Evolutionary conservation across 495 filamentous ascomycete species (phyloP), one percentile per base, ranked within the genome.

Genomic region (Trichoderma erinaceum): DNA sequence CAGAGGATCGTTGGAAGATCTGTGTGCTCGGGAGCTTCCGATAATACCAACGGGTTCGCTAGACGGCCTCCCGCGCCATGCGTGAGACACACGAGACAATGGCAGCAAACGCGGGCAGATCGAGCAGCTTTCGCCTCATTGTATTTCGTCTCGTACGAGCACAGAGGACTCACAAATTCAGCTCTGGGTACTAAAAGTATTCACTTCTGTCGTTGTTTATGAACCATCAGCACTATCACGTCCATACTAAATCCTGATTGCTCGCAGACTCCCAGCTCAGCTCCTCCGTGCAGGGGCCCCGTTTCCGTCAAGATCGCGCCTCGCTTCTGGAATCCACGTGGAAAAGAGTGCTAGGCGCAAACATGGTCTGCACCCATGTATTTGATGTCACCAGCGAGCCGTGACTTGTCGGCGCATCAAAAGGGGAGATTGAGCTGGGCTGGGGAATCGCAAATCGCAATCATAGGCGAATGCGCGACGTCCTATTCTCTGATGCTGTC

Each of bases 311-410:
- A 61, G 56, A 61, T 61, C 56, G 56, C 23, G 56, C 27, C 56
- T 61, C 56, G 56, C 56, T 61, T 61, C 56, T 61, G 27, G 56
- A 61, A 61, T 27, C 56, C 56, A 61, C 56, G 56, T 61, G 56
- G 56, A 32, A 61, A 12, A 29, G 56, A n/a, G 56, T 27, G 56
- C 56, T 29, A 27, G 56, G 27, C 44, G 44, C 44, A 15, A 48
- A 38, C 35, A 38, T 38, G 35, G 35, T 48, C 12, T n/a, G 50
- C 23, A 61, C 56, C 56, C 27, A 61, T 32, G 56, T 8, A 61
- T 29, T 29, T 29, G 29, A 29, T 61, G 56, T 61, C 56, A 61
- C 27, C 56, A 16, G 56, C 13, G 25, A 61, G 56, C 11, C 25
- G 13, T 61, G 56, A 61, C 56, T 61, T 61, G 56, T 21, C 25